These are phyloP conservation scores for Sphagnurus paluster DNA, from an alignment of 1,284 basidiomycete genomes.

Conservation along the genomic window DNA sequence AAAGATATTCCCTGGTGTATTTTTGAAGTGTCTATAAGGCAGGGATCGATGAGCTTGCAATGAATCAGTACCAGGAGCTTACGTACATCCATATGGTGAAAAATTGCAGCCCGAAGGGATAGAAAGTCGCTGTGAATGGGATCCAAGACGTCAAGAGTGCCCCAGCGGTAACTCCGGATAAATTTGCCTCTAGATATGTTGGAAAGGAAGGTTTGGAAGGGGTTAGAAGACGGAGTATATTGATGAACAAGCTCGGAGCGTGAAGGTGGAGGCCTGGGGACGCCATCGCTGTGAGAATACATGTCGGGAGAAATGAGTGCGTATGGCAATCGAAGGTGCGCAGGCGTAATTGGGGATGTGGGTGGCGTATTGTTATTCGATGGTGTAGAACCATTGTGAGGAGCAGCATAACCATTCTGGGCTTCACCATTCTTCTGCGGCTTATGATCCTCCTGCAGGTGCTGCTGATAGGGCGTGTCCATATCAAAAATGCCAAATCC, in stretches of 20 bases:
- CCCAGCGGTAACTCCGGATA: slow-evolving; percentile 75
- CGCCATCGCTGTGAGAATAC: slow-evolving; percentile 79
- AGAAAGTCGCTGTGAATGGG: slow-evolving; percentile 76
- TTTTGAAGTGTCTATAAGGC: slow-evolving; percentile 69
- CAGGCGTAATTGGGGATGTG: slow-evolving; percentile 56
- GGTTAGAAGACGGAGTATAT: slow-evolving; percentile 56
- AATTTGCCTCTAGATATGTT: slow-evolving; percentile 62
- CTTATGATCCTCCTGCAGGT: slow-evolving; percentile 37
- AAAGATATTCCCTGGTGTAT: slow-evolving; percentile 80
- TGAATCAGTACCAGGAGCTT: slow-evolving; percentile 22
- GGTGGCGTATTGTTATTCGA: slow-evolving; percentile 55
- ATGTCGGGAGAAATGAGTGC: slow-evolving; percentile 78
- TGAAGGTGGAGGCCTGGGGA: slow-evolving; percentile 50
- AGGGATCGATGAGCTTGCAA: slow-evolving; percentile 22
- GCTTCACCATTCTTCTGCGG: slow-evolving; percentile 43
- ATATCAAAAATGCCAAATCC: slow-evolving; percentile 83
- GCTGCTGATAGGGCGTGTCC: slow-evolving; percentile 51
- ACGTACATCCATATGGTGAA: slow-evolving; percentile 79
- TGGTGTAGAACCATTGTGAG: slow-evolving; percentile 50
- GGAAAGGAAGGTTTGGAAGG: slow-evolving; percentile 33
- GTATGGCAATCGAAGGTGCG: slow-evolving; percentile 68
- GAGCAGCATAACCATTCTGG: slow-evolving; percentile 47
- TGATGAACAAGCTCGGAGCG: slow-evolving; percentile 69
- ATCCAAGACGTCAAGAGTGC: slow-evolving; percentile 75
- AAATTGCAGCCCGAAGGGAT: slow-evolving; percentile 69